A percentile compares a stretch with the other conserved stretches of the same genome.
Conservation (phyloP, 202 grass and related monocot genomes). For the Setaria viridis region DNA sequence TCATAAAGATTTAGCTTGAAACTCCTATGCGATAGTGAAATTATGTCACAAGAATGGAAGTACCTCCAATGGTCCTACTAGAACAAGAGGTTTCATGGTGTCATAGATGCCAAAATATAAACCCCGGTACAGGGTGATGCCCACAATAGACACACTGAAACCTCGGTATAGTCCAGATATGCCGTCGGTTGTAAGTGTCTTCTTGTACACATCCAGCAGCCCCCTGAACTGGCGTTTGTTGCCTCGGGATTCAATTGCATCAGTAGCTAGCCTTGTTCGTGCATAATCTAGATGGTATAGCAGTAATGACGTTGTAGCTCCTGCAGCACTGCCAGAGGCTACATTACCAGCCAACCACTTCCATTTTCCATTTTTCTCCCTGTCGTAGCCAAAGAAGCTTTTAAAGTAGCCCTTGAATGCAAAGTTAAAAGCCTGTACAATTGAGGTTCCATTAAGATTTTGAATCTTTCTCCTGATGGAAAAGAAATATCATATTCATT, state of each 20-base stretch:
- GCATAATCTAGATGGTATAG: conserved; percentile 97
- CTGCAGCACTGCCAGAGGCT: conserved; percentile 77
- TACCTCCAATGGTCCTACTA: conserved; percentile 87
- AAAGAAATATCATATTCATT: neutral
- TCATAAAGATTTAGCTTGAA: neutral
- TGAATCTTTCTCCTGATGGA: neutral
- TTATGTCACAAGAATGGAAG: conserved; percentile 25
- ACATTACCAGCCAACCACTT: conserved; percentile 85
- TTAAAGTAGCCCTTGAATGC: conserved; percentile 94
- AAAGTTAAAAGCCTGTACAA: conserved; percentile 88
- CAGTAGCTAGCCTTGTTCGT: conserved; percentile 81
- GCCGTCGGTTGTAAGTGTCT: conserved; percentile 71
- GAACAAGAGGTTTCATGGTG: conserved; percentile 79
- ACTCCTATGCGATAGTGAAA: neutral
- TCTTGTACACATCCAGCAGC: conserved; percentile 81
- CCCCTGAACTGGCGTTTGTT: conserved; percentile 75
- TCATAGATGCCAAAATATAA: conserved; percentile 96
- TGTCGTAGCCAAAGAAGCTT: conserved; percentile 70
- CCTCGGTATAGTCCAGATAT: conserved; percentile 85
- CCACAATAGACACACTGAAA: conserved; percentile 82
- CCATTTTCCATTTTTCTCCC: conserved; percentile 65
- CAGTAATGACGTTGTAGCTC: conserved; percentile 80
- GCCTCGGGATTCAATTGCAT: conserved; percentile 65
- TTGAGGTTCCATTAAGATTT: conserved; percentile 24
- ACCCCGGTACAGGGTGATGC: conserved; percentile 87